Conservation (phyloP, 179 eudicot genomes). For the Silene vulgaris region DNA sequence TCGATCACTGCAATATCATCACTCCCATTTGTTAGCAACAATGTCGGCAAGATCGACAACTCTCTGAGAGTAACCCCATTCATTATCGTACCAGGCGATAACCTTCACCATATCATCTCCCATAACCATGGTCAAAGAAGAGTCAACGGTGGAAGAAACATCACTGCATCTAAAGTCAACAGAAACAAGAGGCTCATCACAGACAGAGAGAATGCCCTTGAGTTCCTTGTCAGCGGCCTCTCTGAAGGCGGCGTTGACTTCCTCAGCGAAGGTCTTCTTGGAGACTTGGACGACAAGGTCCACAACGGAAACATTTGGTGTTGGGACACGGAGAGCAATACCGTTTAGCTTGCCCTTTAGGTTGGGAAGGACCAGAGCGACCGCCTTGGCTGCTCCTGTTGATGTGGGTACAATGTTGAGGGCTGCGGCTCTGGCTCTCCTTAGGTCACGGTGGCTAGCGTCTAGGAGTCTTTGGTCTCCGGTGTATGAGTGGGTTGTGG, state of each 20-base stretch:
- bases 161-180: conserved; percentile 85
- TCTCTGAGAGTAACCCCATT: conserved; percentile 99
- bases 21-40: conserved; percentile 86
- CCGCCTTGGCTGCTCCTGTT: conserved; percentile 98
- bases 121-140: conserved; percentile 96
- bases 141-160: conserved; percentile 82
- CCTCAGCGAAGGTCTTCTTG: conserved; percentile 96
- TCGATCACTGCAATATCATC: conserved; percentile 14
- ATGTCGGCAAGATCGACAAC: conserved; percentile 97
- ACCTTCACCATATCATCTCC: conserved; percentile 99
- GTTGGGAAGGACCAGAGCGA: conserved; percentile 80
- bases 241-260: conserved; percentile 91
- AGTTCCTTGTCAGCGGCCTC: conserved; percentile 80
- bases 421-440: conserved; percentile 93
- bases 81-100: conserved; percentile 96
- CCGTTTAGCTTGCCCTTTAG: conserved; percentile 97
- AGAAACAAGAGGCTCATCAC: conserved; percentile 93
- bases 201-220: conserved; percentile 75
- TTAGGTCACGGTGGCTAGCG: conserved; percentile 93
- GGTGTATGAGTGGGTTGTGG: conserved; percentile 95
- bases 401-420: conserved; percentile 97
- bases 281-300: conserved; percentile 91
- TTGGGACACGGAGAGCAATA: conserved; percentile 94
- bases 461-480: conserved; percentile 96
- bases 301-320: conserved; percentile 95